Base-by-base conservation (phyloP, 2,329 filamentous ascomycete species). In the Xylariales sp. region DNA sequence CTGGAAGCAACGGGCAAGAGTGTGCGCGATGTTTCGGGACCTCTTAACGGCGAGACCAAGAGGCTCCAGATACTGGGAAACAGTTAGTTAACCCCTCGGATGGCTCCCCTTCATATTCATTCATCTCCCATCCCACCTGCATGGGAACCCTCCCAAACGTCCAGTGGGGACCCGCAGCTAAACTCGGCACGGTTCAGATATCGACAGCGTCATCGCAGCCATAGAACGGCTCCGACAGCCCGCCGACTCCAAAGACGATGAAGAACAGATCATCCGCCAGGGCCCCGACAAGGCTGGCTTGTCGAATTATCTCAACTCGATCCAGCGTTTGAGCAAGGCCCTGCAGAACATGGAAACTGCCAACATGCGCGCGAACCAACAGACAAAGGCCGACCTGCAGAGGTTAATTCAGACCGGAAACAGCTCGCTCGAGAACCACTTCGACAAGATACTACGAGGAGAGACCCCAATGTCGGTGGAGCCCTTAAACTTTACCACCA, bases 331-430 rank as follows among this genome's bases (percentile, higher is more conserved):
- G 21, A 89, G 85, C 53, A 85, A 85, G 58, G 86, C 90, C n/a
- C 72, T 96, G 39, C 66, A 72, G 43, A 87, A 95, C 45, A 83
- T 98, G 66, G 86, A 85, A 57, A 76, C 85, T 4, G 91, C 91
- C n/a, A 96, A 96, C 50, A 68, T 98, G 36, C 82, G 88, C 40
- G 86, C 90, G 8, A 97, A 96, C 43, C 90, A 97, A 58, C 83
- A 90, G 59, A 89, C 89, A 3, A 86, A 93, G 40, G 69, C 79
- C 30, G 89, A 96, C 43, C 76, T 95, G 38, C 83, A 78, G 38
- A 76, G 81, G 8, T 71, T 98, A 24, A 70, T 96, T 42, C 85
- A 83, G 52, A 78, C 80, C 5, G 93, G 89, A 17, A 89, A 85
- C 47, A 77, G 79, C 11, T 88, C 94, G 57, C 71, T 98, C 21